A percentile compares a stretch with the other conserved stretches of the same genome.
These are phyloP conservation scores for Quercus robur DNA, from an alignment of 306 rosid genomes.

Conservation along the genomic window DNA sequence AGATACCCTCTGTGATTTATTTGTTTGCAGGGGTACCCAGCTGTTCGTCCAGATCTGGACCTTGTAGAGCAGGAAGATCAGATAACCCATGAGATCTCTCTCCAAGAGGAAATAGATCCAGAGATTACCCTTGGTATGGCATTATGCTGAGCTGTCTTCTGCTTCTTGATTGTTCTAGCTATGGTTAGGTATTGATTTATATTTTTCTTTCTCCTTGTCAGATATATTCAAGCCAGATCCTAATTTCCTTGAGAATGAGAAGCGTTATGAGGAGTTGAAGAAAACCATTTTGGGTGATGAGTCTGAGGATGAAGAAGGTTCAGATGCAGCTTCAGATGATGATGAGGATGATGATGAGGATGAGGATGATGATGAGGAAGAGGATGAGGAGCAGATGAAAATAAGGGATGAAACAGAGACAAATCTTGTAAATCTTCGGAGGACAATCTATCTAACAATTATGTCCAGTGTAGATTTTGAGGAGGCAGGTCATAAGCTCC, in stretches of 20 bases:
- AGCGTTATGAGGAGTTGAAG: constrained; percentile 80
- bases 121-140: constrained; percentile 49
- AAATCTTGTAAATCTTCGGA: constrained; percentile 81
- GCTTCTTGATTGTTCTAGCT: constrained; percentile 8
- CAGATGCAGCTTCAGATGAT: constrained; percentile 58
- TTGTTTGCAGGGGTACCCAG: constrained; percentile 53
- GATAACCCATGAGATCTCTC: constrained; percentile 55
- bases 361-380: constrained; percentile 43
- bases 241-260: constrained; percentile 69
- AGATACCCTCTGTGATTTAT: neutral
- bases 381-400: constrained; percentile 64
- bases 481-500: constrained; percentile 96
- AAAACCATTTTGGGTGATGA: constrained; percentile 73
- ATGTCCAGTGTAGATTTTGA: constrained; percentile 97
- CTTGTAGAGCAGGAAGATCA: constrained; percentile 65
- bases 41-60: constrained; percentile 57
- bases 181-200: neutral
- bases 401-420: constrained; percentile 93
- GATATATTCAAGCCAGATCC: constrained; percentile 84
- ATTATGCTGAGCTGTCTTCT: constrained; percentile 4
- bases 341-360: constrained; percentile 21
- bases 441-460: constrained; percentile 81
- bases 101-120: constrained; percentile 45
- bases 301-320: constrained; percentile 57
- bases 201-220: constrained; percentile 11